A percentile compares a stretch with the other conserved stretches of the same genome.
These are phyloP conservation scores for Fusarium nematophilum DNA, from an alignment of 2,329 filamentous ascomycete genomes.

Conservation along the genomic window DNA sequence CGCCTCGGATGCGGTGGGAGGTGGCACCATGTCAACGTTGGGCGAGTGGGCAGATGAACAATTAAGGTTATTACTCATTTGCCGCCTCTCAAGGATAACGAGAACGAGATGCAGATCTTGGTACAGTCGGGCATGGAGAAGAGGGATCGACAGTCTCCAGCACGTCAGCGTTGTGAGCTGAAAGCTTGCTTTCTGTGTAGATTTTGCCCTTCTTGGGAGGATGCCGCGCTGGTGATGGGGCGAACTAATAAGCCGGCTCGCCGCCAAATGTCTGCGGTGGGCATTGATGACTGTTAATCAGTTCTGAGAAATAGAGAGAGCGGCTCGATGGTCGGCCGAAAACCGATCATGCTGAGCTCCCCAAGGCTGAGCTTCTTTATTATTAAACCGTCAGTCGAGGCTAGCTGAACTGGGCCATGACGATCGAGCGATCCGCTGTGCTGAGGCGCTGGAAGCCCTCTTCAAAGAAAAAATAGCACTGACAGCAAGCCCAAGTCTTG, in stretches of 20 bases:
- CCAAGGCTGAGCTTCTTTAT: too few species aligned
- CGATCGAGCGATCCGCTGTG: too few species aligned
- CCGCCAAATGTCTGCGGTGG: too few species aligned
- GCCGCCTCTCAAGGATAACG: conserved; percentile 7
- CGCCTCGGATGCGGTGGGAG: neutral
- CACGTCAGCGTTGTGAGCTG: neutral
- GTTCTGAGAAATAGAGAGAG: too few species aligned
- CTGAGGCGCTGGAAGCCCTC: too few species aligned
- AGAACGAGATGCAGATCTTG: conserved; percentile 29
- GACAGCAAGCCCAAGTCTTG: too few species aligned
- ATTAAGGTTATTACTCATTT: conserved; percentile 36
- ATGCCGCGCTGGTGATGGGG: conserved; percentile 1
- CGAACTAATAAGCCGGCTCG: neutral
- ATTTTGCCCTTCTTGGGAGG: conserved; percentile 4
- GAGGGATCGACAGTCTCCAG: conserved; percentile 1
- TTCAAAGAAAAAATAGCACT: too few species aligned
- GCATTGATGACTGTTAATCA: too few species aligned
- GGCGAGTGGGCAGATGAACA: conserved; percentile 8
- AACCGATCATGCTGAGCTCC: too few species aligned
- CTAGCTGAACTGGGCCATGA: too few species aligned
- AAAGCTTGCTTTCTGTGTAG: neutral
- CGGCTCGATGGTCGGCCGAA: too few species aligned
- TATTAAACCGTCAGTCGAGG: too few species aligned
- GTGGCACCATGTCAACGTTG: conserved; percentile 3
- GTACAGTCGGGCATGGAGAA: conserved; percentile 15